Evolutionary conservation across 2,329 filamentous ascomycete genomes (phyloP).

Genomic region (Ceratocystis diversiconidia): DNA sequence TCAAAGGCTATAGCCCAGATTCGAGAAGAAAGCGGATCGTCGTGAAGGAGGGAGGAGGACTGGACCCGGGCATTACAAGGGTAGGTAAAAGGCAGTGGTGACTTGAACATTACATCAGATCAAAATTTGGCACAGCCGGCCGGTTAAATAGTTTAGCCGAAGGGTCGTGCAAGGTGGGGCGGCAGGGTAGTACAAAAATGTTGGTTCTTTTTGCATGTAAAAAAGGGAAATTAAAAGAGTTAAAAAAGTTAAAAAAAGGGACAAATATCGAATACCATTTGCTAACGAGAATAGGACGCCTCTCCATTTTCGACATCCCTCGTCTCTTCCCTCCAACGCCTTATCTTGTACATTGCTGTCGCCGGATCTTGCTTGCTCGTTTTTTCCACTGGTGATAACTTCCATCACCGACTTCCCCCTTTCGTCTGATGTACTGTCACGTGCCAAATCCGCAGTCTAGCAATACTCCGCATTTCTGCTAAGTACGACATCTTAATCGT

Average conservation of each 20-base stretch:
- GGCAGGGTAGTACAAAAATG: not conserved
- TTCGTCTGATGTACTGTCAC: not conserved
- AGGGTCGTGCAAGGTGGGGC: constrained; percentile 7
- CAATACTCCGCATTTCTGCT: not conserved
- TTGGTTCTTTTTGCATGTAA: not conserved
- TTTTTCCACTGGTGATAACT: not conserved
- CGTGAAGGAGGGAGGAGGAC: not conserved
- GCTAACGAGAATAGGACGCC: not conserved
- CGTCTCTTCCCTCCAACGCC: too few relatives aligned
- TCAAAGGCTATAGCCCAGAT: not conserved
- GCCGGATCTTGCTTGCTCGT: not conserved
- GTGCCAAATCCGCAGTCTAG: not conserved
- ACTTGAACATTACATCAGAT: constrained; percentile 12
- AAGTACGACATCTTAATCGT: too few relatives aligned
- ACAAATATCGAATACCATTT: not conserved
- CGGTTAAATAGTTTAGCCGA: constrained; percentile 14
- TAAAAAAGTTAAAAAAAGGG: not conserved
- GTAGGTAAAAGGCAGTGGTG: not conserved
- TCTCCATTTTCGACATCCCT: too few relatives aligned
- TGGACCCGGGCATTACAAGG: not conserved
- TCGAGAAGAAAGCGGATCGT: not conserved
- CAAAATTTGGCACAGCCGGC: constrained; percentile 11
- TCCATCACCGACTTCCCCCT: not conserved
- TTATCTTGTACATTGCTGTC: too few relatives aligned
- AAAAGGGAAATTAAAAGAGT: not conserved